Evolutionary conservation across 2,329 filamentous ascomycete genomes (phyloP).

Genomic region (Aciculosporium take): DNA sequence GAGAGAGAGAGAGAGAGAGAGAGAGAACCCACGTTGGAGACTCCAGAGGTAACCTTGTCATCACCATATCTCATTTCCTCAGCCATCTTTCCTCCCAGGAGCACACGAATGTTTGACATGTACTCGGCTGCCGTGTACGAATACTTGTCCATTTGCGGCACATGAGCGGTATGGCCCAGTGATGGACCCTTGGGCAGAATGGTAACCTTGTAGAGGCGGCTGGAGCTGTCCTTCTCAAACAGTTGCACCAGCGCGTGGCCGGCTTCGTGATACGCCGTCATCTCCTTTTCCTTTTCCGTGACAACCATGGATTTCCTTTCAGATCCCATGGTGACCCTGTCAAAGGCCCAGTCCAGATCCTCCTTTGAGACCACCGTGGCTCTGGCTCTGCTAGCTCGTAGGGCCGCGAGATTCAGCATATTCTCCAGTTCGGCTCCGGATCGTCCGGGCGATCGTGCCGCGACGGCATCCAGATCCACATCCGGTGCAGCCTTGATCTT

Average conservation of each 20-base stretch:
- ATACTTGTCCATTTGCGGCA: constrained; percentile 88
- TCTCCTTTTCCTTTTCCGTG: constrained; percentile 81
- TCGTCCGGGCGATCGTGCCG: constrained; percentile 76
- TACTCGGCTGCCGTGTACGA: constrained; percentile 78
- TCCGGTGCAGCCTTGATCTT: constrained; percentile 71
- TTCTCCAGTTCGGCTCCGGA: constrained; percentile 95
- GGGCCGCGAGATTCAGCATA: constrained; percentile 87
- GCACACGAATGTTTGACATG: constrained; percentile 63
- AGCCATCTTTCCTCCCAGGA: constrained; percentile 74
- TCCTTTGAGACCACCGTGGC: constrained; percentile 57
- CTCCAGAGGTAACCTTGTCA: constrained; percentile 85
- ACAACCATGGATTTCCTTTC: constrained; percentile 85
- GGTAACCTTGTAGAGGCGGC: constrained; percentile 88
- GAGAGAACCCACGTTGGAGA: constrained; percentile 50
- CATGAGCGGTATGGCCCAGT: constrained; percentile 72
- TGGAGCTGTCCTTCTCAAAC: constrained; percentile 56
- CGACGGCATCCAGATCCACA: constrained; percentile 72
- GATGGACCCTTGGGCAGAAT: constrained; percentile 82
- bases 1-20: neutral
- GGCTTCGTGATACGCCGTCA: constrained; percentile 94
- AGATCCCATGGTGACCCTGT: constrained; percentile 94
- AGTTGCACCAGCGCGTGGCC: constrained; percentile 86
- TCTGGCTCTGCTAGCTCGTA: constrained; percentile 84
- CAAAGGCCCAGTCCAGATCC: constrained; percentile 95
- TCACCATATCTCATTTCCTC: constrained; percentile 84